Base-by-base conservation (phyloP, 441 rosid species). In the Mallotus repandus region DNA sequence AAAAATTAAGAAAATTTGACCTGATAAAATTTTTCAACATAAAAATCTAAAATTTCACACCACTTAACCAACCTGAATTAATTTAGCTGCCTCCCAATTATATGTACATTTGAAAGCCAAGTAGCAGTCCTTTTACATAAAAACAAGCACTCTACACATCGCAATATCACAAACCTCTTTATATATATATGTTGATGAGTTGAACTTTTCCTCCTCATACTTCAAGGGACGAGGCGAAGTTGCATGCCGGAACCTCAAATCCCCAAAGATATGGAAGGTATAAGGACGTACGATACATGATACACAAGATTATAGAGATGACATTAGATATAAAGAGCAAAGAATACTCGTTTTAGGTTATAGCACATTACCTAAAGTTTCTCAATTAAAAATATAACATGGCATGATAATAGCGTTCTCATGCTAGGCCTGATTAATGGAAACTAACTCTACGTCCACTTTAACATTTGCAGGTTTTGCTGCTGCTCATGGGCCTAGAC, bases 401-500 rank as follows among this genome's bases (percentile, higher is more conserved):
- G 56, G 61, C 75, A 62, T 52, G 75, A 53, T 53, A 61, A 70
- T 6, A 18, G 7, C 29, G 15, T 53, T 52, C 53, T 15, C 49
- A n/a, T 16, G 61, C 69, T 72, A 43, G 49, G 49, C 49, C 58
- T 65, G 5, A 54, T 21, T 16, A 52, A 41, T 6, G 13, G 56
- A 55, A 63, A 63, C 75, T 65, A 73, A 48, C 56, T 45, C 56
- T 56, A 66, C 8, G 15, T 9, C 0, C 12, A 46, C 38, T n/a
- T 54, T 49, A 43, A 16, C 32, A 54, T 19, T 56, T 13, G 13
- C 54, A 48, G 62, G n/a, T 18, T 13, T 7, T 32, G 41, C 67
- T 72, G 55, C 29, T 64, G 54, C 50, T 87, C 78, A 93, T 12
- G 97, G 99, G 11, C 95, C 99, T 72, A 95, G 77, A 25, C 98